phyloP scores from a whole-genome alignment of 202 grass and related monocot species.

The Saccharum hybrid region DNA sequence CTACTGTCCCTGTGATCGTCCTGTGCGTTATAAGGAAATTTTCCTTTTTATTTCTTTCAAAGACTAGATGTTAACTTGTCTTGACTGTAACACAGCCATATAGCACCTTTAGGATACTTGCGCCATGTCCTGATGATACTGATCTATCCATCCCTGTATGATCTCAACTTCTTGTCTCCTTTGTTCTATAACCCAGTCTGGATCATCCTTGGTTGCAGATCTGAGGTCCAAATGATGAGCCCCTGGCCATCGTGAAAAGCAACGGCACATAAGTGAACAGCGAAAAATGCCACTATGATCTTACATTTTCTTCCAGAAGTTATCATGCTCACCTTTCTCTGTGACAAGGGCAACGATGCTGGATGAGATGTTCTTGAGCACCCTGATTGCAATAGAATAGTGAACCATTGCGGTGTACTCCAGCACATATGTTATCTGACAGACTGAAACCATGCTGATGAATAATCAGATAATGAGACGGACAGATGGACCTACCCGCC shows the following conservation, averaged over 20 bases:
- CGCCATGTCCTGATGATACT: slow-evolving; percentile 70
- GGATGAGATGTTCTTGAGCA: slow-evolving; percentile 91
- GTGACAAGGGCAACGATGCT: slow-evolving; percentile 89
- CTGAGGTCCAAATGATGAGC: slow-evolving; percentile 96
- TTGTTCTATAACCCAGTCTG: slow-evolving; percentile 81
- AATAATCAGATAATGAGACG: neutral
- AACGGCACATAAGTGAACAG: neutral
- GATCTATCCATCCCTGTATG: slow-evolving; percentile 80
- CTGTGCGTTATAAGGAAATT: neutral
- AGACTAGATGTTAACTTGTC: slow-evolving; percentile 34
- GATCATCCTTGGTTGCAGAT: slow-evolving; percentile 78
- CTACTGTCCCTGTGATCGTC: neutral
- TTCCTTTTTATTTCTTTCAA: neutral
- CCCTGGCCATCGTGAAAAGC: slow-evolving; percentile 46
- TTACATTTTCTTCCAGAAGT: slow-evolving; percentile 1
- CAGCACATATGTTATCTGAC: neutral
- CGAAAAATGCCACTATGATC: neutral
- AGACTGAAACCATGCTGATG: neutral
- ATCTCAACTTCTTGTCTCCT: slow-evolving; percentile 81
- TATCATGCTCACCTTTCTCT: slow-evolving; percentile 64
- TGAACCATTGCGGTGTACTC: neutral
- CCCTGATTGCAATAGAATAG: slow-evolving; percentile 49
- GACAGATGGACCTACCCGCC: slow-evolving; percentile 63
- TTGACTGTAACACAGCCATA: slow-evolving; percentile 1
- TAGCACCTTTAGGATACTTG: slow-evolving; percentile 34